Evolutionary conservation across 768 basidiomycete genomes (phyloP), one percentile per base, ranked within the genome.

Genomic region (Coprinopsis marcescibilis): DNA sequence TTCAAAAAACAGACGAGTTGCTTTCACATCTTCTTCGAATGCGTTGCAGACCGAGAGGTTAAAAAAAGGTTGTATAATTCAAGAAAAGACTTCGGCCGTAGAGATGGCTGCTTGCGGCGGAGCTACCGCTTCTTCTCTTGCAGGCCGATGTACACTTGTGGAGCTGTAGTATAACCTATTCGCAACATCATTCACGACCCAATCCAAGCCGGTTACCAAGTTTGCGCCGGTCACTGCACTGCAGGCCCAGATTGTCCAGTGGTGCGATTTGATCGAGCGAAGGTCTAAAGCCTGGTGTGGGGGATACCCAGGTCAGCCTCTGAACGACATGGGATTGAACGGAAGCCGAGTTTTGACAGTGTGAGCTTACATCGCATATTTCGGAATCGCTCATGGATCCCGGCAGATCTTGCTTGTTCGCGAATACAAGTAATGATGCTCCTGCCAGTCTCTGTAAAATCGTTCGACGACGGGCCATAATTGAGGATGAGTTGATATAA

Each of bases 381-480:
- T 96, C 91, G 25, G 66, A 62, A 51, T 83, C 78, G 25, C 78
- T 77, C 82, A 97, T 80, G 1, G 92, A 86, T 40, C 91, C 89
- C 48, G 78, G 77, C 48, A 98, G 78, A 68, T 99, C 96, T 61
- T 96, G 94, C 66, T 99, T 99, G 68, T 99, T 99, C 23, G 96
- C 96, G 60, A 98, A 89, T 45, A 98, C 83, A 29, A 98, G 79
- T 42, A 98, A 75, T 11, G 92, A 94, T 34, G 96, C 96, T n/a
- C 96, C 95, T 42, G 91, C 83, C 49, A 98, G 68, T 59, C 96
- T 78, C 94, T 98, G 55, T 48, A 54, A 23, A 40, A 8, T 15
- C 39, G 25, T 40, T 24, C 39, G 23, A 36, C 56, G 56, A 51
- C 29, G 46, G 46, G 38, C 55, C 54, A 11, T 10, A 40, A 24